Evolutionary conservation across 2,329 filamentous ascomycete genomes (phyloP), one percentile per base, ranked within the genome.

Genomic region (Fusarium compactum): DNA sequence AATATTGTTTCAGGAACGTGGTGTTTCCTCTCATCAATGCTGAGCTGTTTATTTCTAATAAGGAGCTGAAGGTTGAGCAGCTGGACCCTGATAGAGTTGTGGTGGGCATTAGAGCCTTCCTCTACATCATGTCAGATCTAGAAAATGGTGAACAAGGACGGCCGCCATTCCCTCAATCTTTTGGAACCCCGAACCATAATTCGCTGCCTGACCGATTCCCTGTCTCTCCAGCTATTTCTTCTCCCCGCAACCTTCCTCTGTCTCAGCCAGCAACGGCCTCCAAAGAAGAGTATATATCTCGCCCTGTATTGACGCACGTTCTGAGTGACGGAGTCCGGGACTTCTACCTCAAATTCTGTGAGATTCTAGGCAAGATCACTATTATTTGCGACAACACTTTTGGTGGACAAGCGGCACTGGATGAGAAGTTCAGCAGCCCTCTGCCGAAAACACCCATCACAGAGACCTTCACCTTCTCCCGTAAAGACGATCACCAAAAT

Each of bases 351-450:
- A 91, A 92, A 55, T 99, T 99, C 74, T 98, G 95, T 77, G 94
- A 97, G 78, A 95, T 99, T 25, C 83, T 99, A 10, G 96, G 95
- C 27, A 97, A 97, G 78, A 97, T 99, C 59, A 97, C 95, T 4
- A 92, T 98, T 46, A 91, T 98, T 34, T 99, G 96, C 80, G 96
- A 99, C 79, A 96, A 97, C 74, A 92, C 95, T 0, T 99, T 99
- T 82, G 97, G 96, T 54, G 96, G 96, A 1, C 96, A 99, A 82
- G 96, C 95, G 32, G 93, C 94, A 0, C 81, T 98, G 50, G 96
- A 99, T 76, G 97, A 99, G 79, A 98, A 98, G 77, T 97, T 98
- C 78, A 92, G 88, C 65, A 90, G 92, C 47, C 89, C 92, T 11
- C 92, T 92, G 0, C 95, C 96, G 0, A 98, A 98, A 80, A 99